These are phyloP conservation scores for Rhypophila decipiens DNA, from an alignment of 495 filamentous ascomycete genomes.

Conservation along the genomic window DNA sequence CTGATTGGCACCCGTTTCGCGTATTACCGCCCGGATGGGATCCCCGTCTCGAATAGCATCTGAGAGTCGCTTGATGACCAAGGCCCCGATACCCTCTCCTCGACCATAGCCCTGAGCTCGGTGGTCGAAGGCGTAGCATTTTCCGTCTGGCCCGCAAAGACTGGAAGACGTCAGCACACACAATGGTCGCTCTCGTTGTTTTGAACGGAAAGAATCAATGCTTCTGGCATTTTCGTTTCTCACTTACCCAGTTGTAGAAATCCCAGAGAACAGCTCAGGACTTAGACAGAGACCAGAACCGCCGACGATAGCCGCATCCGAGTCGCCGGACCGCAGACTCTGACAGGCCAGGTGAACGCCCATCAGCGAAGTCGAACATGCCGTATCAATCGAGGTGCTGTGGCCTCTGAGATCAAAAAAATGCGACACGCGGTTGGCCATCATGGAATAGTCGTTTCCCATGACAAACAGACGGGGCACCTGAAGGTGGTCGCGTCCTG, in stretches of 20 bases:
- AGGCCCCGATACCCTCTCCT: slow-evolving; percentile 27
- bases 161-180: slow-evolving; percentile 22
- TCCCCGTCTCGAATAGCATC: slow-evolving; percentile 44
- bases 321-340: slow-evolving; percentile 34
- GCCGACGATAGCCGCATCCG: slow-evolving; percentile 29
- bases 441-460: slow-evolving; percentile 31
- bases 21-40: slow-evolving; percentile 48
- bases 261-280: slow-evolving; percentile 16
- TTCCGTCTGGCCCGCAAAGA: slow-evolving; percentile 20
- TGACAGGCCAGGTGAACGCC: slow-evolving; percentile 47
- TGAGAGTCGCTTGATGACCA: slow-evolving; percentile 43
- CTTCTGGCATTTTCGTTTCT: too few species aligned
- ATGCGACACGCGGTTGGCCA: slow-evolving; percentile 45
- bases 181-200: too few species aligned
- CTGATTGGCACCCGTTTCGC: slow-evolving; percentile 19
- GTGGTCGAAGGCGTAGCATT: slow-evolving; percentile 22
- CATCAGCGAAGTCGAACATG: slow-evolving; percentile 46
- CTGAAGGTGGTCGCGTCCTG: neutral
- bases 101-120: slow-evolving; percentile 29
- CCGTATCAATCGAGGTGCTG: slow-evolving; percentile 45
- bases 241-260: neutral
- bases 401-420: slow-evolving; percentile 45
- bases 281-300: slow-evolving; percentile 23
- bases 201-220: too few species aligned
- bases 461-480: slow-evolving; percentile 3